These are phyloP conservation scores for Pythium pyrilobum DNA, from an alignment of 352 stramenopile genomes.

Conservation along the genomic window DNA sequence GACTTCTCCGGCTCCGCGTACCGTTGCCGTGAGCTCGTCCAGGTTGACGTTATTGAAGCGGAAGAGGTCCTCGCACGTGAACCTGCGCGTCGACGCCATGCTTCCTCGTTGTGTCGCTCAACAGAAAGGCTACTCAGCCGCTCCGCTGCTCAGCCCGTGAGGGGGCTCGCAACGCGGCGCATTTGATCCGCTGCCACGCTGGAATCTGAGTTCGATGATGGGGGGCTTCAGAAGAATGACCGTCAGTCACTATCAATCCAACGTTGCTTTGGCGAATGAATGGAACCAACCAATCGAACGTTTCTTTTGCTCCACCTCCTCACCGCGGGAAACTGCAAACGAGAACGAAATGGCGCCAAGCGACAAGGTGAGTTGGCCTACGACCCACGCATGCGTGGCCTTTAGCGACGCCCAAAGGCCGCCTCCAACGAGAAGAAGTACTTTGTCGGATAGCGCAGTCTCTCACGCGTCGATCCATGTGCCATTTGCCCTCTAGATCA, in stretches of 20 bases:
- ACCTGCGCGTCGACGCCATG: constrained; percentile 95
- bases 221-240: too few species aligned
- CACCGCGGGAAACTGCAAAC: neutral
- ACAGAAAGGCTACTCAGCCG: too few species aligned
- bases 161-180: too few species aligned
- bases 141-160: too few species aligned
- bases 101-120: too few species aligned
- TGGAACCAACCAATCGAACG: neutral
- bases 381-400: neutral
- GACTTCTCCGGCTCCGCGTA: too few species aligned
- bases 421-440: neutral
- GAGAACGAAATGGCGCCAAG: constrained; percentile 20
- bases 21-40: constrained; percentile 94
- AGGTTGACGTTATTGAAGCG: constrained; percentile 99
- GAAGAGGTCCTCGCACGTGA: constrained; percentile 96
- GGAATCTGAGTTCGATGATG: too few species aligned
- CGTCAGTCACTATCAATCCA: too few species aligned
- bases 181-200: too few species aligned
- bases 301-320: neutral
- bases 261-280: neutral
- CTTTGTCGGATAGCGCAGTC: constrained; percentile 1
- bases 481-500: constrained; percentile 22
- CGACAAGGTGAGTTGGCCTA: constrained; percentile 9
- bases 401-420: neutral
- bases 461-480: constrained; percentile 8